Evolutionary conservation across 108 stramenopile genomes (phyloP), one percentile per base, ranked within the genome.

Genomic region (Fistulifera pelliculosa): DNA sequence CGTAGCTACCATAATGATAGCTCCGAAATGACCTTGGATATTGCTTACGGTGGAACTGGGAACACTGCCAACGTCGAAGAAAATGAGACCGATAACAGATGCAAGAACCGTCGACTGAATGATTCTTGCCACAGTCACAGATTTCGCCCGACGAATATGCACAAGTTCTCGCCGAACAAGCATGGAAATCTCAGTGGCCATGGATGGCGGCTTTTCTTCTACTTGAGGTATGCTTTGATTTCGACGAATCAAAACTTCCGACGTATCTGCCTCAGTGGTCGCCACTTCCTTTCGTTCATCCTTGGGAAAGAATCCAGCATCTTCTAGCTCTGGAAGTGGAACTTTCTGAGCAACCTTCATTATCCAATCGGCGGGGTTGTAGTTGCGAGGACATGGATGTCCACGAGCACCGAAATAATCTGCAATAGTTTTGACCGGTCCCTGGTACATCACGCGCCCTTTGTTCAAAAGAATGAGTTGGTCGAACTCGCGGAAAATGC

Each of bases 361-460:
- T 22, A 83, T 74, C 66, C 70, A 75, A 73, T 90, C 87, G 16
- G 84, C 83, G 2, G 80, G 78, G 38, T 82, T 82, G 44, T 79
- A 84, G 27, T 79, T 56, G 10, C 35, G 52, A 25, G 87, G 87
- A 53, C 65, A 56, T 4, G 87, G 78, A 49, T 71, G 66, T 23
- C 70, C 68, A n/a, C 71, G 65, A 12, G 52, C 41, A 0, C 14
- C 61, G 61, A 80, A 72, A 48, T 41, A 49, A 22, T 18, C 28
- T 24, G 64, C 31, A 3, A 74, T 45, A 27, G 58, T 60, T 8
- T 14, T 27, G 7, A 68, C 64, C 0, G 31, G 7, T 0, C 84
- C 84, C 21, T 76, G 52, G 51, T 79, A 81, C 66, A 81, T 74
- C 18, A 79, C 67, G 4, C 61, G 41, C 0, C 84, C 80, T n/a